A percentile compares a stretch with the other conserved stretches of the same genome.
These are phyloP conservation scores for Yamadazyma triangularis DNA, from an alignment of 1,139 yeast genomes.

Conservation along the genomic window DNA sequence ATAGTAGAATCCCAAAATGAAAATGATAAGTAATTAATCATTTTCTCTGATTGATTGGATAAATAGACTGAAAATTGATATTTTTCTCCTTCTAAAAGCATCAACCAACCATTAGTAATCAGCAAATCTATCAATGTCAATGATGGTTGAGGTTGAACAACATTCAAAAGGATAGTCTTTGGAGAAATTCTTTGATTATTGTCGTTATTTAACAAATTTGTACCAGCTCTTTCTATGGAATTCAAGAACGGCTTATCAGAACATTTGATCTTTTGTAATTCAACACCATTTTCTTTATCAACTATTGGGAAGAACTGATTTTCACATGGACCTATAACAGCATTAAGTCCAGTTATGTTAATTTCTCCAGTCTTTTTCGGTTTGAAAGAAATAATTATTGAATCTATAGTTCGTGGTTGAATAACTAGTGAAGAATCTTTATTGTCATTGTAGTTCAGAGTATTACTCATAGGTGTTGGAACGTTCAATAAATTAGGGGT, in stretches of 20 bases:
- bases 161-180: constrained; percentile 25
- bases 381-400: constrained; percentile 31
- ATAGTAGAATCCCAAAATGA: constrained; percentile 72
- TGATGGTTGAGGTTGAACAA: constrained; percentile 65
- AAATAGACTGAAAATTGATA: constrained; percentile 47
- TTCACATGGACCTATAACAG: constrained; percentile 25
- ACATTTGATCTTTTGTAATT: constrained; percentile 3
- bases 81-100: constrained; percentile 79
- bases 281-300: constrained; percentile 18
- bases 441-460: constrained; percentile 1
- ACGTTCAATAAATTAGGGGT: background rate
- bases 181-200: constrained; percentile 16
- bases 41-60: constrained; percentile 53
- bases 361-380: constrained; percentile 29
- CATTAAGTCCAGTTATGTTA: constrained; percentile 26
- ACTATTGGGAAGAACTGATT: constrained; percentile 27
- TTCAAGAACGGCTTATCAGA: constrained; percentile 11
- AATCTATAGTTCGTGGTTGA: constrained; percentile 27
- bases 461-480: constrained; percentile 2
- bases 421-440: constrained; percentile 11
- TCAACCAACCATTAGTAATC: constrained; percentile 62
- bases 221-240: no score
- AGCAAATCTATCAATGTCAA: constrained; percentile 51
- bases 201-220: constrained; percentile 19
- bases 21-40: constrained; percentile 55